phyloP scores from a whole-genome alignment of 352 stramenopile species.

The Phytopythium cucurbitacearum region DNA sequence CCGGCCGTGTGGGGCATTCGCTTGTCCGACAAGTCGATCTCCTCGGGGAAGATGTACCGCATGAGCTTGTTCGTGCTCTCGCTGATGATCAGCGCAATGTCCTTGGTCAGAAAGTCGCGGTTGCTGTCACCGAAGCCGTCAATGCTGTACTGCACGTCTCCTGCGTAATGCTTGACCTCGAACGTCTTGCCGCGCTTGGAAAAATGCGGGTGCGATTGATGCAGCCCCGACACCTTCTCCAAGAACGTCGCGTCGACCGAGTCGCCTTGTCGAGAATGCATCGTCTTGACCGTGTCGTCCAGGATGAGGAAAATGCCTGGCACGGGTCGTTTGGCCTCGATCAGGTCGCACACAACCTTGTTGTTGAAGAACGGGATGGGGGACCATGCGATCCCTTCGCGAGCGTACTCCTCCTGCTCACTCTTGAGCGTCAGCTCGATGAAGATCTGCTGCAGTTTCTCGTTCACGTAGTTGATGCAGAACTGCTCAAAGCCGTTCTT shows the following conservation, averaged over 20 bases:
- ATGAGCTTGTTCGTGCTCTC: slow-evolving; percentile 85
- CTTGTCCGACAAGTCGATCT: slow-evolving; percentile 80
- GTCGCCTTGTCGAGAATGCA: slow-evolving; percentile 81
- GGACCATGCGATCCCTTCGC: slow-evolving; percentile 90
- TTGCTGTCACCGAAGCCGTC: slow-evolving; percentile 80
- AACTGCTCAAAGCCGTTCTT: slow-evolving; percentile 95
- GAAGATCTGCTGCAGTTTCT: slow-evolving; percentile 92
- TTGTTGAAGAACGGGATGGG: slow-evolving; percentile 94
- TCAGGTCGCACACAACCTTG: slow-evolving; percentile 86
- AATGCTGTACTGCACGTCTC: slow-evolving; percentile 83
- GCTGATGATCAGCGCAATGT: slow-evolving; percentile 77
- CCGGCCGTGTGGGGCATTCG: slow-evolving; percentile 74
- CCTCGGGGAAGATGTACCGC: slow-evolving; percentile 80
- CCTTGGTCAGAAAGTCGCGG: slow-evolving; percentile 79
- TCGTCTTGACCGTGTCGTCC: slow-evolving; percentile 84
- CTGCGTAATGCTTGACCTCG: slow-evolving; percentile 83
- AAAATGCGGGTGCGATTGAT: slow-evolving; percentile 68
- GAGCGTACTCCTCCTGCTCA: slow-evolving; percentile 94
- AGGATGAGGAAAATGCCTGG: slow-evolving; percentile 83
- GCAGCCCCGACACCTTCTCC: slow-evolving; percentile 69
- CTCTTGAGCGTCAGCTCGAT: slow-evolving; percentile 89
- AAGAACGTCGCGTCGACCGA: slow-evolving; percentile 77
- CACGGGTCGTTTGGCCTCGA: slow-evolving; percentile 67
- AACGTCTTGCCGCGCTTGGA: slow-evolving; percentile 84
- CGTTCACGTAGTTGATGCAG: slow-evolving; percentile 95